A percentile compares a stretch with the other conserved stretches of the same genome.
phyloP scores from a whole-genome alignment of 2,329 filamentous ascomycete genomes.

The Fusarium agapanthi region DNA sequence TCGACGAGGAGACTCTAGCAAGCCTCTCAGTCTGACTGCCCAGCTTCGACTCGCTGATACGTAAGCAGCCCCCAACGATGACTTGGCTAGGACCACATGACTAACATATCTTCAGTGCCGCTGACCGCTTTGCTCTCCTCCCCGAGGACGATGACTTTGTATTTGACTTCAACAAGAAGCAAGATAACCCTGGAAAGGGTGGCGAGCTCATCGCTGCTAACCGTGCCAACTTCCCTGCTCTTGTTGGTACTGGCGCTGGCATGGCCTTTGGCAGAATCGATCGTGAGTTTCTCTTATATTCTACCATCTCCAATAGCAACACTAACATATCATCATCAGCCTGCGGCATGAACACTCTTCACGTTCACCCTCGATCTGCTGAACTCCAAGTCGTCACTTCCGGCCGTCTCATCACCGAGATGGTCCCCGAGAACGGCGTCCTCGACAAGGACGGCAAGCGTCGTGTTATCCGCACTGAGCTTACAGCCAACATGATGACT shows the following conservation, averaged over 20 bases:
- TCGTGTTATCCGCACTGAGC: conserved; percentile 53
- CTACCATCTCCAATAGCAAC: neutral
- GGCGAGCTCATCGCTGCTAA: conserved; percentile 62
- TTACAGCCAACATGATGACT: conserved; percentile 58
- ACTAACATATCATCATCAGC: conserved; percentile 41
- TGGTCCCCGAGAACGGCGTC: conserved; percentile 63
- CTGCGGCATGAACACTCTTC: conserved; percentile 66
- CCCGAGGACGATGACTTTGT: conserved; percentile 56
- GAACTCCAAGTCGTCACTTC: conserved; percentile 62
- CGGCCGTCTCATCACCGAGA: conserved; percentile 60
- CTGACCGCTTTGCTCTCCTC: conserved; percentile 55
- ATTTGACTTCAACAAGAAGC: conserved; percentile 56
- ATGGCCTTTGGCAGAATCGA: conserved; percentile 62
- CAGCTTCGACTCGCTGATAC: conserved; percentile 53
- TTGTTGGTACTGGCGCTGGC: conserved; percentile 59
- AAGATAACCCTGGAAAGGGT: conserved; percentile 45
- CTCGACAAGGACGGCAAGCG: conserved; percentile 47
- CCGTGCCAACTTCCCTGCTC: conserved; percentile 65
- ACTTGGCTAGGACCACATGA: neutral
- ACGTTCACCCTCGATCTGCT: conserved; percentile 62
- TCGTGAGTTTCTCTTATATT: conserved; percentile 35
- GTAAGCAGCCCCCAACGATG: conserved; percentile 35
- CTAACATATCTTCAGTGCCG: conserved; percentile 46
- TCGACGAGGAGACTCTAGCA: conserved; percentile 6
- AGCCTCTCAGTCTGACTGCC: conserved; percentile 47